Percentiles rank a stretch among this genome's conserved stretches.
Evolutionary conservation across 2,329 filamentous ascomycete species (phyloP).

Genomic region (Colletotrichum godetiae): DNA sequence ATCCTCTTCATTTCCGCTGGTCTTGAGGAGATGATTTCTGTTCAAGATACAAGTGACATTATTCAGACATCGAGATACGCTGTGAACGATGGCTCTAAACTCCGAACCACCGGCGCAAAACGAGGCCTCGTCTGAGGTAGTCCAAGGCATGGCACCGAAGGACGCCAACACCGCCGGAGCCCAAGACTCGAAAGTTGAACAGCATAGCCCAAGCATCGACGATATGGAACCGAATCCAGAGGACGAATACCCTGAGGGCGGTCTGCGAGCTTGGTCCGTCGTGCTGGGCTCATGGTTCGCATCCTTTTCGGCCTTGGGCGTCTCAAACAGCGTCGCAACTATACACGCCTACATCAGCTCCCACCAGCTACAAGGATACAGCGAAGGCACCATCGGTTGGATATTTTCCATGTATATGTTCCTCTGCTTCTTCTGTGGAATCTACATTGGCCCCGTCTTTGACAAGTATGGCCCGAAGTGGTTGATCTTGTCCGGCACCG

Average conservation of each 20-base stretch:
- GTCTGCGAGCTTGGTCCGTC: slow-evolving; percentile 82
- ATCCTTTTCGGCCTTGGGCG: slow-evolving; percentile 78
- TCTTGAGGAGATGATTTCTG: no score
- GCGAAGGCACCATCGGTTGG: slow-evolving; percentile 81
- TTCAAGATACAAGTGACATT: no score
- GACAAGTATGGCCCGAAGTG: slow-evolving; percentile 83
- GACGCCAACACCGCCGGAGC: background rate
- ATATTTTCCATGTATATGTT: slow-evolving; percentile 88
- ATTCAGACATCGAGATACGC: no score
- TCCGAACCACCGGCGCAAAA: no score
- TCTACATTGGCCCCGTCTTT: slow-evolving; percentile 89
- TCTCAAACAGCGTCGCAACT: slow-evolving; percentile 83
- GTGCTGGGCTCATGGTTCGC: slow-evolving; percentile 86
- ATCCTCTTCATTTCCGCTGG: no score
- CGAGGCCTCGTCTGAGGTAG: background rate
- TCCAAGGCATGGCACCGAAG: background rate
- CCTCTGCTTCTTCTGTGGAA: slow-evolving; percentile 84
- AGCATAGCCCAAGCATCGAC: no score
- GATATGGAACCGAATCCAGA: slow-evolving; percentile 37
- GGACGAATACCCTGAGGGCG: slow-evolving; percentile 83
- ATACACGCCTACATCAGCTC: slow-evolving; percentile 82
- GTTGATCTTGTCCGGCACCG: slow-evolving; percentile 76
- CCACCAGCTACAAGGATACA: slow-evolving; percentile 77
- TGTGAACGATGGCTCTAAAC: background rate
- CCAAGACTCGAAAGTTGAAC: background rate